Conservation (phyloP, 495 filamentous ascomycete species). For the Aspergillus heteromorphus region DNA sequence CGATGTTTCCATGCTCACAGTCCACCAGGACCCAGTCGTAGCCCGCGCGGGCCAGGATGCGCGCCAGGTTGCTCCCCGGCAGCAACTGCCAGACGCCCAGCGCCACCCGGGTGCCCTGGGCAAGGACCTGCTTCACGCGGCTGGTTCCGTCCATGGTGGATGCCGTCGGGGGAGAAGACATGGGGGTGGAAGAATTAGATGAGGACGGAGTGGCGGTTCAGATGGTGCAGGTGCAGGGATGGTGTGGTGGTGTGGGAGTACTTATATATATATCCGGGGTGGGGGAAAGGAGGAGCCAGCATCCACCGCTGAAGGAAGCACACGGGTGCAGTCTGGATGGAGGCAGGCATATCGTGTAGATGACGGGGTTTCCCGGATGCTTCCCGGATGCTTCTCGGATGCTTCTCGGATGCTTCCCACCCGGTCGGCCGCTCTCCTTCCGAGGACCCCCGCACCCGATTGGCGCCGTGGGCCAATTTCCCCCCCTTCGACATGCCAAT, state of each 20-base stretch:
- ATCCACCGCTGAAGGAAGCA: background rate
- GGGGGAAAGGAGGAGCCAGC: background rate
- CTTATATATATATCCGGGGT: too few species aligned
- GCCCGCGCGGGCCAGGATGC: background rate
- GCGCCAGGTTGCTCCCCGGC: background rate
- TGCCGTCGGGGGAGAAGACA: background rate
- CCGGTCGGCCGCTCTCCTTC: background rate
- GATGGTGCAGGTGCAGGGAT: too few species aligned
- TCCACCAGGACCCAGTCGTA: constrained; percentile 26
- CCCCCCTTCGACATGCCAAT: too few species aligned
- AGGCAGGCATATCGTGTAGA: too few species aligned
- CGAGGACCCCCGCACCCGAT: background rate
- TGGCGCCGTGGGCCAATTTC: too few species aligned
- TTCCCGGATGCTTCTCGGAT: too few species aligned
- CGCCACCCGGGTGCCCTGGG: background rate
- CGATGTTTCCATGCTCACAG: constrained; percentile 2
- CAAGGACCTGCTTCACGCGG: background rate
- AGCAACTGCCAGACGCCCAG: background rate
- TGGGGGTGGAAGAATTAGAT: background rate
- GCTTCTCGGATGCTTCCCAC: too few species aligned
- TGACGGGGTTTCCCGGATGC: too few species aligned
- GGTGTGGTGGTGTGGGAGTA: too few species aligned
- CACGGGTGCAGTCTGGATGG: too few species aligned
- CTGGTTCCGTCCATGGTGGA: background rate
- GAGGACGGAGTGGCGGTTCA: background rate